These are phyloP conservation scores for Trypanosoma melophagium DNA, from an alignment of 208 protist species.

Conservation along the genomic window DNA sequence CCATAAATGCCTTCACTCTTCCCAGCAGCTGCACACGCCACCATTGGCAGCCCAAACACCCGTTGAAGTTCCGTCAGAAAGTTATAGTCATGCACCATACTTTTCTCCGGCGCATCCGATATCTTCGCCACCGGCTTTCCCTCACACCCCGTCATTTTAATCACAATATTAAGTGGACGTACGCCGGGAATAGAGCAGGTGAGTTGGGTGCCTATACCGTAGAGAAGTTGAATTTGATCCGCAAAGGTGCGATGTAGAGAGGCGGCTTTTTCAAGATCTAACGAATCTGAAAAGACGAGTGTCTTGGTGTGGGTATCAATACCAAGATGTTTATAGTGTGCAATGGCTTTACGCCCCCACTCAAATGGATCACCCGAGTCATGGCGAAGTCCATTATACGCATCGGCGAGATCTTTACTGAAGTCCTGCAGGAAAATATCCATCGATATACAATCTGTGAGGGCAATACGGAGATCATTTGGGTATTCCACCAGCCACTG, in stretches of 20 bases:
- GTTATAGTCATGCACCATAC: constrained; percentile 53
- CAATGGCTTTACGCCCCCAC: constrained; percentile 79
- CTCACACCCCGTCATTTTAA: constrained; percentile 90
- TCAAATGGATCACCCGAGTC: constrained; percentile 75
- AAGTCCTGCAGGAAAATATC: constrained; percentile 86
- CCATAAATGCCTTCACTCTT: constrained; percentile 4
- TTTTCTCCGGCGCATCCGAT: constrained; percentile 86
- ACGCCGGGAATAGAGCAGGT: constrained; percentile 82
- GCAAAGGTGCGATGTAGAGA: constrained; percentile 64
- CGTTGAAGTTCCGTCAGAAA: constrained; percentile 63
- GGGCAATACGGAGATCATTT: constrained; percentile 70
- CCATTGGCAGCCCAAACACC: constrained; percentile 58
- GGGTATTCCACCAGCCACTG: constrained; percentile 86
- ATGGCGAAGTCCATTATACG: constrained; percentile 77
- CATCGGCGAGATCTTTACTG: constrained; percentile 44
- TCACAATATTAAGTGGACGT: constrained; percentile 80
- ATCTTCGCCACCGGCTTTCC: constrained; percentile 85
- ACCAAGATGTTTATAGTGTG: constrained; percentile 70
- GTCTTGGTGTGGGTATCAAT: constrained; percentile 76
- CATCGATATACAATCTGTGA: constrained; percentile 92
- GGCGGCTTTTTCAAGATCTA: constrained; percentile 71
- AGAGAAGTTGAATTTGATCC: constrained; percentile 64
- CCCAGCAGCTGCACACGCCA: constrained; percentile 2
- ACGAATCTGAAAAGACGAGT: constrained; percentile 87
- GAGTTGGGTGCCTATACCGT: constrained; percentile 83